Percentiles rank a stretch among this genome's conserved stretches.
phyloP scores from a whole-genome alignment of 768 basidiomycete genomes.

The Lactarius akahatsu region DNA sequence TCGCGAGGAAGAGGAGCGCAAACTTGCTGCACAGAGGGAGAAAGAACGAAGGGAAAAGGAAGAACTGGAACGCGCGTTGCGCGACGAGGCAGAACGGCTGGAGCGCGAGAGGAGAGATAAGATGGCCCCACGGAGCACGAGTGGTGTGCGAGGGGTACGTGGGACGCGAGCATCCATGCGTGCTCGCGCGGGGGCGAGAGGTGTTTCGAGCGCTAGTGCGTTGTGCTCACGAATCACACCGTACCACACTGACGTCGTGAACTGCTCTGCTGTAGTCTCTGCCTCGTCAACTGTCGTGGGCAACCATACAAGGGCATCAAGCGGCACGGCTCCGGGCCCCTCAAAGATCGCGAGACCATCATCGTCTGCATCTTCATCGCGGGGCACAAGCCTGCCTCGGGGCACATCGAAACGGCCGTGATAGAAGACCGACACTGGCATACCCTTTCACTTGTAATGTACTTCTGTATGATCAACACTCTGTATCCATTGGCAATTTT shows the following conservation, averaged over 20 bases:
- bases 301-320: conserved; percentile 10
- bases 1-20: conserved; percentile 39
- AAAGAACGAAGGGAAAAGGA: conserved; percentile 52
- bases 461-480: conserved; percentile 6
- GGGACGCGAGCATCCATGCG: conserved; percentile 68
- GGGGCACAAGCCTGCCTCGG: conserved; percentile 20
- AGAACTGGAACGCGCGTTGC: conserved; percentile 46
- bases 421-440: conserved; percentile 3
- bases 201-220: conserved; percentile 21
- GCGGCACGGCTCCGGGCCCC: conserved; percentile 4
- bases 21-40: conserved; percentile 37
- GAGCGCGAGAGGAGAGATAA: conserved; percentile 50
- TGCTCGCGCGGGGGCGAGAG: conserved; percentile 35
- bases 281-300: conserved; percentile 4
- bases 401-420: conserved; percentile 19
- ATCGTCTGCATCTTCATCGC: conserved; percentile 22
- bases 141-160: conserved; percentile 67
- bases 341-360: conserved; percentile 22
- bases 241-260: neutral
- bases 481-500: conserved; percentile 14
- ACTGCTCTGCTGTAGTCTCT: neutral
- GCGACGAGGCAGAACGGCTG: conserved; percentile 42
- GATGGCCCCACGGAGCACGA: conserved; percentile 36
- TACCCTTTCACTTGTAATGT: conserved; percentile 15
- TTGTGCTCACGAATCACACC: neutral